A percentile compares a stretch with the other conserved stretches of the same genome.
These are phyloP conservation scores for Rachicladosporium sp. DNA, from an alignment of 2,329 filamentous ascomycete genomes.

Conservation along the genomic window DNA sequence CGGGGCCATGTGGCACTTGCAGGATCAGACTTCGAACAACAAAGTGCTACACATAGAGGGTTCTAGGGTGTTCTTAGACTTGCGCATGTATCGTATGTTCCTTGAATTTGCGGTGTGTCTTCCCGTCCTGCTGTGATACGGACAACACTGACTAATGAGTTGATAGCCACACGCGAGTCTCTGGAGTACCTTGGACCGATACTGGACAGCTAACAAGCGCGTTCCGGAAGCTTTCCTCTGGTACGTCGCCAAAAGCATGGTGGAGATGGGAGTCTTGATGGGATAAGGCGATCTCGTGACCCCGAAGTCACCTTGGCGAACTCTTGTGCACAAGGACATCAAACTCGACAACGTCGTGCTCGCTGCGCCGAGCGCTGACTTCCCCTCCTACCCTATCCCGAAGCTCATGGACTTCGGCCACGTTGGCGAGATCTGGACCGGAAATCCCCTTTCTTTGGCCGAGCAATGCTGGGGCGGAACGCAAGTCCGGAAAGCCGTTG, in stretches of 20 bases:
- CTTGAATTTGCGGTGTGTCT: too few species aligned
- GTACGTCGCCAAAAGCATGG: constrained; percentile 8
- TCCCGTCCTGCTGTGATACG: too few species aligned
- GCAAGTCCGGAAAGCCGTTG: too few species aligned
- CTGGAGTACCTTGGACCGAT: not conserved
- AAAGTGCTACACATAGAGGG: not conserved
- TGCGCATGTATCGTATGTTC: too few species aligned
- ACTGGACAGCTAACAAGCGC: not conserved
- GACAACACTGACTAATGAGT: not conserved
- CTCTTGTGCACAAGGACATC: constrained; percentile 63
- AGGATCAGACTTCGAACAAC: not conserved
- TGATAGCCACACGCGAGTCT: not conserved
- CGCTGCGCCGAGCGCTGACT: too few species aligned
- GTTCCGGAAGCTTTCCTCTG: constrained; percentile 10
- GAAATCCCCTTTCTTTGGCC: too few species aligned
- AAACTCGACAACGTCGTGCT: constrained; percentile 77
- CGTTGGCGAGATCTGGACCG: too few species aligned
- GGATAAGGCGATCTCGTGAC: constrained; percentile 1
- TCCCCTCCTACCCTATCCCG: too few species aligned
- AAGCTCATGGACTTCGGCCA: too few species aligned
- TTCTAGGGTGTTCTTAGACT: not conserved
- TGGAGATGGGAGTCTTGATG: constrained; percentile 9
- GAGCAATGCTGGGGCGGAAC: too few species aligned
- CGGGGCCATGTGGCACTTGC: not conserved
- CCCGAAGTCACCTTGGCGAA: not conserved